phyloP scores from a whole-genome alignment of 768 basidiomycete species.

The Leccinum variicolor region DNA sequence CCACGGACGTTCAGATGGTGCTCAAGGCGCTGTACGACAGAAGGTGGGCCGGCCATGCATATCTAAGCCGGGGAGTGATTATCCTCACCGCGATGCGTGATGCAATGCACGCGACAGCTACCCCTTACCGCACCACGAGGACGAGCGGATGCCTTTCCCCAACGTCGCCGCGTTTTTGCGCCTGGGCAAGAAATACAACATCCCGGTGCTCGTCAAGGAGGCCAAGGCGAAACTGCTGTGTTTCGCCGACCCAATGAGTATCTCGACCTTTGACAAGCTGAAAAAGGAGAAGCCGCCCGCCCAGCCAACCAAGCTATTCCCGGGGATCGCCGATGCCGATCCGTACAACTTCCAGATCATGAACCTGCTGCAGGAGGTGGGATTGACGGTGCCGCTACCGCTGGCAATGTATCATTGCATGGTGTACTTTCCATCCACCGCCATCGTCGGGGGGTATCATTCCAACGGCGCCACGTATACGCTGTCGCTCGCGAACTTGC shows the following conservation, averaged over 20 bases:
- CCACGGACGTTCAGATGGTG: constrained; percentile 9
- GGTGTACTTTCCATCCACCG: background rate
- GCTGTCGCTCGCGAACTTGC: constrained; percentile 6
- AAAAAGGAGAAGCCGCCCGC: background rate
- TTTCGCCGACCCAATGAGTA: background rate
- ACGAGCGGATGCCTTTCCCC: background rate
- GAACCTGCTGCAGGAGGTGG: constrained; percentile 11
- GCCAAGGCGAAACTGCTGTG: constrained; percentile 5
- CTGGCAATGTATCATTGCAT: constrained; percentile 7
- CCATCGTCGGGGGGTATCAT: constrained; percentile 5
- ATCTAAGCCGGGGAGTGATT: background rate
- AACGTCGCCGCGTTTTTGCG: constrained; percentile 6
- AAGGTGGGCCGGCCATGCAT: background rate
- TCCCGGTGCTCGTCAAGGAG: constrained; percentile 4
- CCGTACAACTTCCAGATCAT: constrained; percentile 16
- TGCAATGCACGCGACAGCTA: background rate
- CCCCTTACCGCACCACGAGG: background rate
- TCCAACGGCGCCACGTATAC: background rate
- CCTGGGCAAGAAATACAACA: constrained; percentile 18
- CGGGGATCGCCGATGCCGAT: constrained; percentile 1
- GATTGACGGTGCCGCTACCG: constrained; percentile 2
- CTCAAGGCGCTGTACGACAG: constrained; percentile 19
- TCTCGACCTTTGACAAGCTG: background rate
- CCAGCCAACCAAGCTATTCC: background rate
- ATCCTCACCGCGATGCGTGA: background rate